Base-by-base conservation (phyloP, 495 filamentous ascomycete genomes). In the Neurospora discreta region DNA sequence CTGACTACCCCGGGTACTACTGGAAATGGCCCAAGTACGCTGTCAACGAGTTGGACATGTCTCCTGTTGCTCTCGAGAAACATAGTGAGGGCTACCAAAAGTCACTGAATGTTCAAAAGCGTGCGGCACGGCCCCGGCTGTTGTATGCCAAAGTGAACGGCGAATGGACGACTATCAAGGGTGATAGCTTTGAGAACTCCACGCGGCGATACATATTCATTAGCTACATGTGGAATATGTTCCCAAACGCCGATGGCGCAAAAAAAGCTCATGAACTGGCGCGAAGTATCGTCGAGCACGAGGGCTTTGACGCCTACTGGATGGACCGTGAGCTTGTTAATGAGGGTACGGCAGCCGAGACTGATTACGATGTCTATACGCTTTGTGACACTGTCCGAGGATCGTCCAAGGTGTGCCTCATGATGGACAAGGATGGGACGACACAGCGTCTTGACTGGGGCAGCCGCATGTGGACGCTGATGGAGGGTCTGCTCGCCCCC, bases 381-480 rank as follows among this genome's bases (percentile, higher is more conserved):
- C 74, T 76, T 42, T 71, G 70, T 5, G 74, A 76, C 60, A 46
- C 69, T 5, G 43, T 74, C 39, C 73, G 74, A 40, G 74, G 70
- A 36, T 73, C 74, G 16, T 41, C 72, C 0, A 16, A 18, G 10
- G 68, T 76, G 39, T 65, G 74, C 26, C 68, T 76, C 68, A 44
- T 70, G 69, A 38, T 74, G 39, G 44, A 42, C 5, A 41, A 33
- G 39, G 42, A 67, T 16, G 41, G 43, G 38, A 67, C 11, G 68
- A 30, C 16, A 74, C 71, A 33, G 69, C 72, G 74, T 11, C 42
- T 16, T 16, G 39, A 79, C 20, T 86, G 83, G 84, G 84, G 82
- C 15, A 70, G 73, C 16, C 77, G 84, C n/a, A 71, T 85, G 42
- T 87, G 85, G 85, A 85, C 83, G 3, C 78, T 86, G 18, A 82